These are phyloP conservation scores for Candida sphagnicola DNA, from an alignment of 805 yeast species.

Conservation along the genomic window DNA sequence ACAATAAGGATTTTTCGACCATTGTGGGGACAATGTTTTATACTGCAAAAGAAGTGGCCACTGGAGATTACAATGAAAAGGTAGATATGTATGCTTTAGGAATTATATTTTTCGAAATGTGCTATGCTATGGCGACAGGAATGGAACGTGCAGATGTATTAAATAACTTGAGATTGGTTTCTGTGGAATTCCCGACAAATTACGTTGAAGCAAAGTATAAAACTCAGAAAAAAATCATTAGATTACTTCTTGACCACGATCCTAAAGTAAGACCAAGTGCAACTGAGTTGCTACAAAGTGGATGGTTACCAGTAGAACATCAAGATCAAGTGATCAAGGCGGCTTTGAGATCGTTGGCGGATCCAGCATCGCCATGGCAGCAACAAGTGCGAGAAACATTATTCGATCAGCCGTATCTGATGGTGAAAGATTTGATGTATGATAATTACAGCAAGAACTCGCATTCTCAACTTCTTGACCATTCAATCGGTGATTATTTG, in stretches of 20 bases:
- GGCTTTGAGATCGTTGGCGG: conserved; percentile 78
- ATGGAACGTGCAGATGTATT: conserved; percentile 87
- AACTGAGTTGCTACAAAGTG: conserved; percentile 66
- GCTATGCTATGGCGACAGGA: conserved; percentile 76
- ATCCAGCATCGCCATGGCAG: conserved; percentile 92
- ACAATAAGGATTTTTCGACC: conserved; percentile 74
- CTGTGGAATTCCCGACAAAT: conserved; percentile 66
- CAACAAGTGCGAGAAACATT: conserved; percentile 84
- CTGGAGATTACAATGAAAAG: conserved; percentile 83
- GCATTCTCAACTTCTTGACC: conserved; percentile 21
- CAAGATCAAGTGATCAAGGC: conserved; percentile 88
- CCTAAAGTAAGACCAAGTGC: conserved; percentile 83
- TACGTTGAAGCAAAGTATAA: conserved; percentile 50
- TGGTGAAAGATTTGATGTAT: conserved; percentile 81
- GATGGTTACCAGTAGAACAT: conserved; percentile 81
- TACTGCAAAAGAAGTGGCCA: conserved; percentile 83
- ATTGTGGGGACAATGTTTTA: conserved; percentile 93
- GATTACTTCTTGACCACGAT: conserved; percentile 68
- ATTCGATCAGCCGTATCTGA: conserved; percentile 79
- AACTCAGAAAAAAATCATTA: conserved; percentile 66
- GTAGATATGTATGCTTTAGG: conserved; percentile 97
- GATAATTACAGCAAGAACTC: conserved; percentile 44
- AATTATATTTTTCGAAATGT: conserved; percentile 93
- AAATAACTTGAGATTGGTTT: conserved; percentile 54
- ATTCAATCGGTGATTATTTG: conserved; percentile 42